Percentiles rank a stretch among this genome's conserved stretches.
Conservation (phyloP, 345 rosid species). For the Streptanthus diversifolius region DNA sequence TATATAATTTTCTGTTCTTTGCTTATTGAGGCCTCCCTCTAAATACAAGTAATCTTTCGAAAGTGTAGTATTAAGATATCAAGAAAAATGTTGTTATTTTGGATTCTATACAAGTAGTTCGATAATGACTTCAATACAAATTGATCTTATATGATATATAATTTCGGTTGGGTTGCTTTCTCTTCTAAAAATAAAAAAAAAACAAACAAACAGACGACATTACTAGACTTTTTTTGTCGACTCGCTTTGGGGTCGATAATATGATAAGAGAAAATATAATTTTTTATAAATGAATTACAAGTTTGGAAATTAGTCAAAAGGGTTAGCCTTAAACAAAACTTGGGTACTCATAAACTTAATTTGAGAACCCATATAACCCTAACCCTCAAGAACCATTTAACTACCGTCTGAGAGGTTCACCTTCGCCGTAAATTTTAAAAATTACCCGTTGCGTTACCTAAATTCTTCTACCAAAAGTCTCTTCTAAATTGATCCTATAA, state of each 20-base stretch:
- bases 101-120: neutral
- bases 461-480: conserved; percentile 15
- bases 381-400: conserved; percentile 36
- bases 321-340: conserved; percentile 35
- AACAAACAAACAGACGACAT: neutral
- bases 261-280: neutral
- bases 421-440: conserved; percentile 12
- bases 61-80: neutral
- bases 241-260: neutral
- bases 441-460: neutral
- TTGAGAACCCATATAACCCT: conserved; percentile 29
- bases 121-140: neutral
- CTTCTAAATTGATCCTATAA: conserved; percentile 19
- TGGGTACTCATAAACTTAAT: conserved; percentile 22
- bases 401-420: conserved; percentile 5
- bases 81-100: neutral
- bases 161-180: neutral
- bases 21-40: neutral
- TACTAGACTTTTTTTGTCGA: conserved; percentile 3
- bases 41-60: conserved; percentile 1
- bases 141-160: neutral
- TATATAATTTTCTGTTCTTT: neutral
- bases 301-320: conserved; percentile 25
- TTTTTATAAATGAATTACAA: conserved; percentile 13
- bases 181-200: too few species aligned